Evolutionary conservation across 306 rosid species (phyloP), one percentile per base, ranked within the genome.

Genomic region (Castanea crenata): DNA sequence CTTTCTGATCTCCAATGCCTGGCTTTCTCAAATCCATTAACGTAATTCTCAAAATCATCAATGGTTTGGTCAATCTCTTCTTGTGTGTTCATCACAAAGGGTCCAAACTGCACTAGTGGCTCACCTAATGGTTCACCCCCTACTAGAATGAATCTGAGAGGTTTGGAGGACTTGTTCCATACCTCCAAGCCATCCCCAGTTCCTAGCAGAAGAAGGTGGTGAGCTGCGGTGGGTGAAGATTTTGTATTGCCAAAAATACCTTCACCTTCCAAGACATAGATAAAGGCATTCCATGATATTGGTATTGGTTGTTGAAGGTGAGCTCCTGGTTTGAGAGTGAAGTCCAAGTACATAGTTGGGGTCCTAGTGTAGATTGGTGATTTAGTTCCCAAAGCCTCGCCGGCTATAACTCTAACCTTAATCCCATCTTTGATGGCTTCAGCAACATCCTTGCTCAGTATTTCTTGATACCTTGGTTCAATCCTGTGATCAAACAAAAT

Each of bases 31-130:
- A 95, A 95, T 31, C 99, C 99, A 55, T 95, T 95, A 34, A 78
- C 78, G 61, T 52, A 93, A 62, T 91, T 95, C 46, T 95, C 99
- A 78, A 89, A 95, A 57, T 95, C 99, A 81, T 89, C 93, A 78
- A 95, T 78, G 19, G 99, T 91, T 68, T 93, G 96, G 21, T 93
- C 92, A 80, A 95, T 90, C 81, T 93, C 97, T 69, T 92, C 91
- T 62, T 93, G 88, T 25, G 92, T 92, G 85, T 95, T 95, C 99
- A 95, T 95, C 86, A 95, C 99, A 86, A 95, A 91, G n/a, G 99
- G 96, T 44, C 99, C 99, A 79, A 84, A 86, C 79, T 95, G 99
- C 21, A 72, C 90, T 23, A 95, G 61, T 11, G 97, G 92, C 78
- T 95, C 98, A 29, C 91, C 92, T 74, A 95, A 34, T 46, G 98